Evolutionary conservation across 768 basidiomycete species (phyloP).

Genomic region (Amanita rimosa): DNA sequence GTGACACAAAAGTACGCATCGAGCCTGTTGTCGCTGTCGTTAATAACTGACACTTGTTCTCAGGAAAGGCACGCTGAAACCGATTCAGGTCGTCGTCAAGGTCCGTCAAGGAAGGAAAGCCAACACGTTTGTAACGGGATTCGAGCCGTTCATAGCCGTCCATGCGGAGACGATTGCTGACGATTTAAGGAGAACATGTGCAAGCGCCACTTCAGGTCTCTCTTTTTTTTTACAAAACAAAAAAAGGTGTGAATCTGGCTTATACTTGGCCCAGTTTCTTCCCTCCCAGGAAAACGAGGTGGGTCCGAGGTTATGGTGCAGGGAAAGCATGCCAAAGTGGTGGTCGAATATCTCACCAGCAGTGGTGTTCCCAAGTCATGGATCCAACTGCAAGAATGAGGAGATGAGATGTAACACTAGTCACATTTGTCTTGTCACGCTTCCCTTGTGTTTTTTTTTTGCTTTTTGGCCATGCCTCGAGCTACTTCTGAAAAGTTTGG

Average conservation of each 20-base stretch:
- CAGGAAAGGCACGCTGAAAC: conserved; percentile 70
- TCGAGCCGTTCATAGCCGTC: conserved; percentile 63
- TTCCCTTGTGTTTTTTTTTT: no score
- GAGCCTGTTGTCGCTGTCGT: background rate
- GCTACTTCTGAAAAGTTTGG: conserved; percentile 70
- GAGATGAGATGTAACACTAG: conserved; percentile 6
- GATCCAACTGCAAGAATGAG: conserved; percentile 46
- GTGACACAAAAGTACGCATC: conserved; percentile 42
- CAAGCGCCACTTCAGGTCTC: conserved; percentile 65
- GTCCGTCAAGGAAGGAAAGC: conserved; percentile 65
- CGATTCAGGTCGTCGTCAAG: conserved; percentile 62
- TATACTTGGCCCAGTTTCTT: conserved; percentile 33
- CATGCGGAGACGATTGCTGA: conserved; percentile 67
- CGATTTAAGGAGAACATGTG: conserved; percentile 66
- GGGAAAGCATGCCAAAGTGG: conserved; percentile 64
- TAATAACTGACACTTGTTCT: background rate
- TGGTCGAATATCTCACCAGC: conserved; percentile 52
- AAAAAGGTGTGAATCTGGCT: background rate
- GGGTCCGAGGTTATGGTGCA: conserved; percentile 73
- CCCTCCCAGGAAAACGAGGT: conserved; percentile 39
- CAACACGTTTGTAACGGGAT: conserved; percentile 65
- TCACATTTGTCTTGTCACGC: background rate
- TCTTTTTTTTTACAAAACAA: background rate
- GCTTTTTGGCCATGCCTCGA: conserved; percentile 76
- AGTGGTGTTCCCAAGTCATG: conserved; percentile 76